phyloP scores from a whole-genome alignment of 768 basidiomycete species.

The Cytidiella melzeri region DNA sequence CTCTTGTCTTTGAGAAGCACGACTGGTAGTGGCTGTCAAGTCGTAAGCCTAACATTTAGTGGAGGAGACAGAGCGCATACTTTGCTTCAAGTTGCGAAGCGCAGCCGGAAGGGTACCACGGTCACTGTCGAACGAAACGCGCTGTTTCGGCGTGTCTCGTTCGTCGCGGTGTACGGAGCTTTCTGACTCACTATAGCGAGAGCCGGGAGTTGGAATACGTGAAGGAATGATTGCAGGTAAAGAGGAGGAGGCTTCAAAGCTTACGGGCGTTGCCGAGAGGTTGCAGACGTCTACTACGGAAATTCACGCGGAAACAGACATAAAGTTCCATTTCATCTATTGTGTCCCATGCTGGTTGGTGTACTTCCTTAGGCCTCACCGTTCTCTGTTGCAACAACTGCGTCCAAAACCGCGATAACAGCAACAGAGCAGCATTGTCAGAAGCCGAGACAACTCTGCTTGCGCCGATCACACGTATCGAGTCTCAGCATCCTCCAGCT shows the following conservation, averaged over 20 bases:
- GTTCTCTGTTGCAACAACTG: too few relatives aligned
- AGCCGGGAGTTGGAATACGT: slow-evolving; percentile 17
- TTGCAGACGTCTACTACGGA: slow-evolving; percentile 27
- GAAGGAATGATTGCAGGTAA: slow-evolving; percentile 32
- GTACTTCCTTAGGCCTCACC: too few relatives aligned
- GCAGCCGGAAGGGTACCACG: slow-evolving; percentile 34
- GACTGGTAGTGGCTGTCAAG: slow-evolving; percentile 20
- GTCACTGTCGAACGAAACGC: slow-evolving; percentile 54
- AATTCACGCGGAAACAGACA: too few relatives aligned
- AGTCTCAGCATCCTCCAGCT: too few relatives aligned
- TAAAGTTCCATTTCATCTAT: too few relatives aligned
- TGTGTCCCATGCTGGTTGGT: too few relatives aligned
- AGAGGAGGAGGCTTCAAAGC: slow-evolving; percentile 38
- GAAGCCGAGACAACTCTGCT: too few relatives aligned
- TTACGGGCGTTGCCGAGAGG: slow-evolving; percentile 25
- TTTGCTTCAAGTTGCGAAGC: slow-evolving; percentile 32
- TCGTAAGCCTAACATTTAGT: neutral
- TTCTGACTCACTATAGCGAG: slow-evolving; percentile 28
- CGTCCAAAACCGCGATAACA: too few relatives aligned
- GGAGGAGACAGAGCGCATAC: slow-evolving; percentile 19
- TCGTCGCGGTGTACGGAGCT: slow-evolving; percentile 29
- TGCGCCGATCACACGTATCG: too few relatives aligned
- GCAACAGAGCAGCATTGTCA: too few relatives aligned
- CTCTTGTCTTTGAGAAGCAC: slow-evolving; percentile 30
- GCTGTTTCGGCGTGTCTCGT: slow-evolving; percentile 42